These are phyloP conservation scores for Xylariaceae sp. DNA, from an alignment of 2,329 filamentous ascomycete species.

Conservation along the genomic window DNA sequence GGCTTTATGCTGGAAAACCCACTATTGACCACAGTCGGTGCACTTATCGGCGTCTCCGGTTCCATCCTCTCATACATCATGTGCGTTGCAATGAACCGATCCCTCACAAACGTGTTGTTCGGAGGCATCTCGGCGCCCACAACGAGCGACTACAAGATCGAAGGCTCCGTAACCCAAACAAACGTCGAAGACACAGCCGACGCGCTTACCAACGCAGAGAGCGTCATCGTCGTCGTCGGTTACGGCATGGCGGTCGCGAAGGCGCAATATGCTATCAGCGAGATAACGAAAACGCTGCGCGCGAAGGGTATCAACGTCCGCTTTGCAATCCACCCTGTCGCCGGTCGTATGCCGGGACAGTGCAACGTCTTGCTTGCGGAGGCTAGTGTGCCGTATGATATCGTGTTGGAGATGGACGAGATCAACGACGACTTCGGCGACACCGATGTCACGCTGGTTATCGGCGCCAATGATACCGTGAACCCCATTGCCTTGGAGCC, in stretches of 20 bases:
- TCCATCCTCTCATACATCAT: constrained; percentile 86
- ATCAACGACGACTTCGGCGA: constrained; percentile 91
- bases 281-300: constrained; percentile 76
- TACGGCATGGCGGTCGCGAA: constrained; percentile 96
- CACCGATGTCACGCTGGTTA: constrained; percentile 84
- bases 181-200: constrained; percentile 82
- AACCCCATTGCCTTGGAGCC: constrained; percentile 87
- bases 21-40: constrained; percentile 80
- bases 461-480: constrained; percentile 90
- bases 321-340: constrained; percentile 89
- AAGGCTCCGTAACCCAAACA: constrained; percentile 78
- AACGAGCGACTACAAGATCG: constrained; percentile 70
- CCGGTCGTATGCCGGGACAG: constrained; percentile 89
- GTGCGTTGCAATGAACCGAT: constrained; percentile 91
- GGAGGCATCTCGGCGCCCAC: constrained; percentile 73
- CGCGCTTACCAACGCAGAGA: constrained; percentile 73
- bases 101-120: constrained; percentile 86
- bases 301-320: constrained; percentile 77
- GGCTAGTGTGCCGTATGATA: constrained; percentile 86
- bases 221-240: constrained; percentile 85
- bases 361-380: constrained; percentile 91
- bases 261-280: constrained; percentile 86
- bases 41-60: constrained; percentile 84
- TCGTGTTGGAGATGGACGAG: constrained; percentile 93
- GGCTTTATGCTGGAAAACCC: constrained; percentile 91